Evolutionary conservation across 306 rosid genomes (phyloP), one percentile per base, ranked within the genome.

Genomic region (Senna siamea): DNA sequence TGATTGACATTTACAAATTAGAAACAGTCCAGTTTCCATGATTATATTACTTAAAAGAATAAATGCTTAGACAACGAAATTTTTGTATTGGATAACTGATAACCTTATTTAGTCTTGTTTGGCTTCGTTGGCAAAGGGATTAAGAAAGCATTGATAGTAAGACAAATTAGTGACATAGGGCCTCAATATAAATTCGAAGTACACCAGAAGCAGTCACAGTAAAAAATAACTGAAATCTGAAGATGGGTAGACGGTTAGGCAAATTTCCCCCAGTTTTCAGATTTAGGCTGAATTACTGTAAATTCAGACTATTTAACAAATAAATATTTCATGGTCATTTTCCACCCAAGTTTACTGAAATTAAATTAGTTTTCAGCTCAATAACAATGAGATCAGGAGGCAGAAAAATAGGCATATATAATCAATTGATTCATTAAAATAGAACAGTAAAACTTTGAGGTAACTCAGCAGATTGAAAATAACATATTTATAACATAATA

Each of bases 251-350:
- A 10, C 8, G 10, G 10, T 32, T 67, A 12, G 12, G 18, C 32
- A 68, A 9, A 46, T 32, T 32, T 17, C 30, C 46, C 30, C 28
- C 9, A 28, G 2, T 30, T 47, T 46, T 67, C 26, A 47, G 51
- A 50, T 7, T 54, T 51, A 48, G 23, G 32, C 69, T 15, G 47
- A 26, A 12, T 34, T 41, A 64, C 44, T 37, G 47, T 63, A 40
- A 62, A 28, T 20, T 37, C 52, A 75, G 18, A 75, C 35, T 8
- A 47, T 40, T 54, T 38, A 75, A 43, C 69, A 59, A 59, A 15
- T 60, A 60, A 9, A 34, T 35, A 20, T 32, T 60, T 10, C 22
- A 50, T 7, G 46, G 46, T 40, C 46, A 1, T 9, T 7, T 40
- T 9, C 46, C n/a, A n/a, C n/a, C n/a, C 46, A 9, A 40, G 46